Evolutionary conservation across 2,329 filamentous ascomycete species (phyloP), one percentile per base, ranked within the genome.

Genomic region (Trichoderma gracile): DNA sequence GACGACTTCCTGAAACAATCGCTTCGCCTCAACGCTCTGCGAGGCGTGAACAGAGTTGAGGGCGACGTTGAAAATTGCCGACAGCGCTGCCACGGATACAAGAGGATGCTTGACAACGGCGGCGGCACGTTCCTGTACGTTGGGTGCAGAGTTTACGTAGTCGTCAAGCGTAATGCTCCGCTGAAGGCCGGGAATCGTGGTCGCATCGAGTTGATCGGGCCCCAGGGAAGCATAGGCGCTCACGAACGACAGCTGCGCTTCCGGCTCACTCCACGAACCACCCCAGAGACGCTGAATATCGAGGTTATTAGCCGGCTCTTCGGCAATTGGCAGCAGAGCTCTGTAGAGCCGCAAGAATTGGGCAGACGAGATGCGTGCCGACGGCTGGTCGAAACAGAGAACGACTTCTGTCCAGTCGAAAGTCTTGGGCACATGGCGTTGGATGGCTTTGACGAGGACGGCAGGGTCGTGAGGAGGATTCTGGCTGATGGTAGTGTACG

Each of bases 201-300:
- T 90, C 3, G 92, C 90, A 74, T 98, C 93, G 27, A 97, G 83
- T 71, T 93, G 86, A 30, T 91, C 86, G 0, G 89, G 84, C 14
- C 85, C 86, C 64, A 93, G 84, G 4, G 90, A 91, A 23, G 94
- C 83, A 74, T 94, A 97, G 19, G 93, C 93, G 68, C 90, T 89
- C 61, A 98, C 86, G 74, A 98, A 97, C n/a, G 93, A 96, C 42
- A 99, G 80, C 69, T 98, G 94, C 0, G 95, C 92, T 67, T 96
- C 88, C 15, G 90, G 86, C 69, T 96, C 86, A 67, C 89, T 87
- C 94, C 96, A 99, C 67, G 86, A 81, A 71, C 93, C 93, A 65
- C 93, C 93, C 93, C 95, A 98, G 23, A 99, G 81, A 45, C 84
- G 84, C 74, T 97, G 93, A 50, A 99, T 89, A 73, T 97, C 92